These are phyloP conservation scores for Steccherinum ochraceum DNA, from an alignment of 768 basidiomycete genomes.

Conservation along the genomic window DNA sequence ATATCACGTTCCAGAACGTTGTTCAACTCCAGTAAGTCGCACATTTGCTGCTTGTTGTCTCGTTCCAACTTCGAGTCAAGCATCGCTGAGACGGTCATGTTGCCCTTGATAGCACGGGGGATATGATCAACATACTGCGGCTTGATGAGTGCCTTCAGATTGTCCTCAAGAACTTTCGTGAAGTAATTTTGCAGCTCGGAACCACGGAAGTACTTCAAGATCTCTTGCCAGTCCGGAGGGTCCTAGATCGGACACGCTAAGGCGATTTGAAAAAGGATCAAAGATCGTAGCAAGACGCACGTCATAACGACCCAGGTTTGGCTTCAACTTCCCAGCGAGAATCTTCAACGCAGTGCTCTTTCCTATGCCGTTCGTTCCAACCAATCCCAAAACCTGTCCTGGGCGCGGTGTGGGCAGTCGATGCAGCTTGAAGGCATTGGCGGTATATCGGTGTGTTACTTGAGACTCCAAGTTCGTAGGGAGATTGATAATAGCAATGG, in stretches of 20 bases:
- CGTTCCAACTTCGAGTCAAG: conserved; percentile 85
- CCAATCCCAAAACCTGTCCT: conserved; percentile 96
- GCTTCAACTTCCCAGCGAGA: conserved; percentile 94
- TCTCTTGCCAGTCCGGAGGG: conserved; percentile 99
- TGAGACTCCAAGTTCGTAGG: conserved; percentile 94
- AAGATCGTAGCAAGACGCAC: conserved; percentile 40
- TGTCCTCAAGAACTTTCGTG: conserved; percentile 97
- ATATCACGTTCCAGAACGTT: conserved; percentile 84
- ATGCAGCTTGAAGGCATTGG: conserved; percentile 98
- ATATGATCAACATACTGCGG: conserved; percentile 99
- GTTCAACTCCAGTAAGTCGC: conserved; percentile 81
- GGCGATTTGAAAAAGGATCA: not conserved
- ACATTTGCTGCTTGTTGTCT: conserved; percentile 83
- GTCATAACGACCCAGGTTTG: conserved; percentile 95
- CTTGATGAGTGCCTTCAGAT: conserved; percentile 97
- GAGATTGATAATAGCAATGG: conserved; percentile 97
- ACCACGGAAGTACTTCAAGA: conserved; percentile 96
- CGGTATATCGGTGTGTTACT: conserved; percentile 97
- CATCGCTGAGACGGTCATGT: conserved; percentile 84
- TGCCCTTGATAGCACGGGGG: conserved; percentile 90
- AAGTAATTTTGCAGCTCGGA: conserved; percentile 99
- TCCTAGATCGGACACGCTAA: conserved; percentile 43
- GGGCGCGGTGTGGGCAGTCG: conserved; percentile 95
- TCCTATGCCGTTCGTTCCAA: conserved; percentile 99
- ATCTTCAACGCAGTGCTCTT: conserved; percentile 98